Percentiles rank a stretch among this genome's conserved stretches.
Conservation (phyloP, 352 stramenopile species). For the Peronospora destructor region DNA sequence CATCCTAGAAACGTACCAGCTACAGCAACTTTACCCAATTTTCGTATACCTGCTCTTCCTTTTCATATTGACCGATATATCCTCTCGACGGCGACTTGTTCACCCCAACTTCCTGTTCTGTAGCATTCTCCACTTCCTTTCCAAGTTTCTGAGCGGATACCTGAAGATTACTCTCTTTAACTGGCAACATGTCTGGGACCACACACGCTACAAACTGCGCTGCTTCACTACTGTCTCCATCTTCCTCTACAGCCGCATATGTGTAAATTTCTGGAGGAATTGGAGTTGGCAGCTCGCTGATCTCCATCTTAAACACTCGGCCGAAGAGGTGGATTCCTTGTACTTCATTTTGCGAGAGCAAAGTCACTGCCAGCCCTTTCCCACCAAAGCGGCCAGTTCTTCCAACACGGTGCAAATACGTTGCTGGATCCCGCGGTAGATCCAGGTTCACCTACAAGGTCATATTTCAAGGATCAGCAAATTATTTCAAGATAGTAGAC, state of each 20-base stretch:
- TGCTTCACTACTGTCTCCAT: background rate
- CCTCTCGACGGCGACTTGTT: slow-evolving; percentile 4
- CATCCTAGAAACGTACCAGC: background rate
- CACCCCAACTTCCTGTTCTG: slow-evolving; percentile 1
- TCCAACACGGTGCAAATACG: slow-evolving; percentile 73
- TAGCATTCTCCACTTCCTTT: background rate
- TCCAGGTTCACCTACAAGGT: slow-evolving; percentile 54
- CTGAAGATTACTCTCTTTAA: background rate
- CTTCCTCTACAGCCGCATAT: slow-evolving; percentile 24
- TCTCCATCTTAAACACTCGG: slow-evolving; percentile 63
- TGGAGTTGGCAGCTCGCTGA: slow-evolving; percentile 41
- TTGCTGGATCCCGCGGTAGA: slow-evolving; percentile 60
- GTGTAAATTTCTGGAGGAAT: slow-evolving; percentile 41
- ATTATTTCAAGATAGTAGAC: background rate
- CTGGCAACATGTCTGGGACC: background rate
- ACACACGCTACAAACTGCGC: background rate
- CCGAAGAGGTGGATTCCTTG: slow-evolving; percentile 47
- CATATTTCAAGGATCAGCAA: slow-evolving; percentile 1
- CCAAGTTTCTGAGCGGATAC: background rate
- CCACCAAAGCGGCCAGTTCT: slow-evolving; percentile 68
- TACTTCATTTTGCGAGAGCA: slow-evolving; percentile 45
- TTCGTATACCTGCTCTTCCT: slow-evolving; percentile 26
- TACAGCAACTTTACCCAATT: slow-evolving; percentile 31
- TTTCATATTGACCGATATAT: slow-evolving; percentile 10
- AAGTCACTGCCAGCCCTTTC: slow-evolving; percentile 63